Base-by-base conservation (phyloP, 2,329 filamentous ascomycete species). In the Phialemoniopsis sp. region DNA sequence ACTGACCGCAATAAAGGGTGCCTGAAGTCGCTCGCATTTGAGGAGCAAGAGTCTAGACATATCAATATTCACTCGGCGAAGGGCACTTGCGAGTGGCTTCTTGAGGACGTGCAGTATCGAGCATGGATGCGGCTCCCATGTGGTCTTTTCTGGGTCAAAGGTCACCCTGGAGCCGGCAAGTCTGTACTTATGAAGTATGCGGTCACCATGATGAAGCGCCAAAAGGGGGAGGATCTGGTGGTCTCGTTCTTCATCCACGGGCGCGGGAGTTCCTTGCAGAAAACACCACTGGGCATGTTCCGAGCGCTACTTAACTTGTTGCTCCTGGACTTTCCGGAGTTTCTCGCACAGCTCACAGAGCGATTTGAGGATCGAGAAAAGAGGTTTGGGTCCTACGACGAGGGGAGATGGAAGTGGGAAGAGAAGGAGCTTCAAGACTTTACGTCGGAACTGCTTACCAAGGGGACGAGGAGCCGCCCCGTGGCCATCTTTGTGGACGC, bases 121-220 rank as follows among this genome's bases (percentile, higher is more conserved):
- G 32, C 16, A 4, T 34, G 32, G 32, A 34, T 34, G 32, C 17
- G 18, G 14, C 17, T 8, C 15, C 14, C 32, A 34, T 4, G 32
- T 17, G 32, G 32, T 6, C 32, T 34, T 9, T 34, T 34, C 16
- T 34, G 32, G 32, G 18, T 34, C 16, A 34, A 34, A 34, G 32
- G 32, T 9, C 17, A 18, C 13, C 32, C 32, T 7, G 32, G 32
- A 4, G 16, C 32, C 7, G 32, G 32, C 4, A 34, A 34, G 18
- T 34, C 32, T 16, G 32, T 34, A 8, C 32, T 34, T 7, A 34
- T 34, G 32, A 34, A 34, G 16, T 34, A 12, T 18, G 32, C 32
- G 9, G 8, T 9, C 18, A 34, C 13, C 9, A 18, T 15, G 16
- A 12, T 16, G 32, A 18, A 6, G 15, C 32, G 14, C 8, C 15